These are phyloP conservation scores for Geranium brycei DNA, from an alignment of 345 rosid genomes.

Conservation along the genomic window DNA sequence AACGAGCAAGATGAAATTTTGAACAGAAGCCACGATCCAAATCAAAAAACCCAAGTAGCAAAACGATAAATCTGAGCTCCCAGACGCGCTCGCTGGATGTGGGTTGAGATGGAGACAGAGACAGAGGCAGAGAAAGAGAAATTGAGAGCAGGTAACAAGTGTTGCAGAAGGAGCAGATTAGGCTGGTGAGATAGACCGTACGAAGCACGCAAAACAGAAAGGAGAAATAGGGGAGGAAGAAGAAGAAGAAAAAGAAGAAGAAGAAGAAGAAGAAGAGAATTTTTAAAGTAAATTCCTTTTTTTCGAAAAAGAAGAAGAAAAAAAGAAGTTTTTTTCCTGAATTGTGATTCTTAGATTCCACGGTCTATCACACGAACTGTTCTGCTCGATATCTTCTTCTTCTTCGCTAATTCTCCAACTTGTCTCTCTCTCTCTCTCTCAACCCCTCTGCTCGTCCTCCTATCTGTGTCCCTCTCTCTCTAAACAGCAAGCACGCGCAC, in stretches of 20 bases:
- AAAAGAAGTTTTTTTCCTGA: conserved; percentile 1
- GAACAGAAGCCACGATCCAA: not conserved
- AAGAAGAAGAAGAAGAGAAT: not conserved
- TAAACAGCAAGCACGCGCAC: too few relatives aligned
- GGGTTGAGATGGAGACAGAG: not conserved
- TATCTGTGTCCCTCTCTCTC: too few relatives aligned
- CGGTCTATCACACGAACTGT: conserved; percentile 58
- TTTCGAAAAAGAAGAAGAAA: conserved; percentile 13
- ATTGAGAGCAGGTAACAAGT: not conserved
- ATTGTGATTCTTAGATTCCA: conserved; percentile 56
- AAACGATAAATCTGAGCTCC: not conserved
- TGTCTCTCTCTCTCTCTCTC: not conserved
- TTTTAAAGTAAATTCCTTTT: not conserved
- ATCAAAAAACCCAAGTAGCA: not conserved
- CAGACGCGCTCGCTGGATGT: not conserved
- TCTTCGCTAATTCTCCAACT: not conserved
- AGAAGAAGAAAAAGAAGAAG: conserved; percentile 11
- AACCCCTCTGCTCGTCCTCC: not conserved
- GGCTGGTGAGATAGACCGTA: conserved; percentile 23
- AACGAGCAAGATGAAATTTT: not conserved
- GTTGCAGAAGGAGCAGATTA: not conserved
- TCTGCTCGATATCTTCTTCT: conserved; percentile 17
- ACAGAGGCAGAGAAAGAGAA: not conserved
- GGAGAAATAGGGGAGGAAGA: conserved; percentile 4
- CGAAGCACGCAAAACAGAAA: conserved; percentile 48